Base-by-base conservation (phyloP, 805 yeast species). In the Candida railenensis region DNA sequence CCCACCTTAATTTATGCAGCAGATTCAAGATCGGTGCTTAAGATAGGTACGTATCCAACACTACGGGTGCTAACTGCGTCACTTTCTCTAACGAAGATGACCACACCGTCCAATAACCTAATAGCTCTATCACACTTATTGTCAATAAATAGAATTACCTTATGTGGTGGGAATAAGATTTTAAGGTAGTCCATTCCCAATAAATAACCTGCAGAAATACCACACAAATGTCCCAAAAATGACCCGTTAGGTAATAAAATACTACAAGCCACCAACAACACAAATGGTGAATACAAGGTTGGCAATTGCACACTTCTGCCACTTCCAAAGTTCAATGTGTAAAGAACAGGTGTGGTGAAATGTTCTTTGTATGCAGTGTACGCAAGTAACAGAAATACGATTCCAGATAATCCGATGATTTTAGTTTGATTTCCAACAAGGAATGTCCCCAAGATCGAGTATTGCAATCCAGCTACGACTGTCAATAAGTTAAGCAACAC, bases 141-240 rank as follows among this genome's bases (percentile, higher is more conserved):
- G 66, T 89, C 97, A 45, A 87, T 84, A 65, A 73, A 81, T 49
- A 80, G 77, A 8, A 88, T 77, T 2, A 81, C 72, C 53, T 79
- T 72, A 38, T 85, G 76, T 5, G 90, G 88, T 12, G 94, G 95
- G 40, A 79, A 76, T 48, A 89, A 64, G 42, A 74, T 66, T 32
- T 73, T 73, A 46, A 89, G 68, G 53, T 78, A 74, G 12, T 83
- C 89, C 51, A 66, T 65, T 3, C 77, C 83, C 56, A 85, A 70
- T 4, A 79, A 73, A 61, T 77, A 85, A 8, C 97, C 97, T 11
- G 83, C 73, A 3, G 75, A 49, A 37, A 87, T 66, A 3, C 87
- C 92, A 34, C 85, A 75, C 46, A 81, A 67, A 61, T 89, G 96
- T 28, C 95, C 94, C 53, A 85, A 68, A 53, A 87, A 81, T 47